Evolutionary conservation across 2,329 filamentous ascomycete species (phyloP).

Genomic region (Cladosporium phlei): DNA sequence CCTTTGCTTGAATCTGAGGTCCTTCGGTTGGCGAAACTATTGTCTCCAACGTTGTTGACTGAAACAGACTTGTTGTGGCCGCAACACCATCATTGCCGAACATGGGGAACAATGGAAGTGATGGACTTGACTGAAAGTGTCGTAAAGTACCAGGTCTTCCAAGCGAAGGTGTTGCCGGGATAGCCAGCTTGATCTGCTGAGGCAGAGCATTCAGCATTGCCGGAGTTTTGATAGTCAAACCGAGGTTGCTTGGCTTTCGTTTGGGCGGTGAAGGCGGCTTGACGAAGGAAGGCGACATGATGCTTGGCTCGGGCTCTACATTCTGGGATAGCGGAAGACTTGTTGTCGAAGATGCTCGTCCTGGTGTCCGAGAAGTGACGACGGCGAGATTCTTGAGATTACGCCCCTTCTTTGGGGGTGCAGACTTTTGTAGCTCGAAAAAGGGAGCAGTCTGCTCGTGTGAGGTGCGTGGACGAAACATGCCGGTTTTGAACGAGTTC

Average conservation of each 20-base stretch:
- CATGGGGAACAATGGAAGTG: constrained; percentile 51
- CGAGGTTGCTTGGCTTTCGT: constrained; percentile 71
- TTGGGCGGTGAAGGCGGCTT: constrained; percentile 67
- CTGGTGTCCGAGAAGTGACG: constrained; percentile 54
- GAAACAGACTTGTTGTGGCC: neutral
- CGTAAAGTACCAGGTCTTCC: constrained; percentile 49
- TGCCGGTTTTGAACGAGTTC: constrained; percentile 57
- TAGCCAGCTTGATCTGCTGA: constrained; percentile 52
- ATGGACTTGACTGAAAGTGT: constrained; percentile 60
- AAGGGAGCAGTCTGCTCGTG: constrained; percentile 51
- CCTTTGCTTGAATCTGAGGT: constrained; percentile 35
- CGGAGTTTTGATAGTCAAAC: constrained; percentile 67
- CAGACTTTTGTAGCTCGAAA: constrained; percentile 46
- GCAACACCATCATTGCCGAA: constrained; percentile 20
- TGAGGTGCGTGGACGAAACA: constrained; percentile 44
- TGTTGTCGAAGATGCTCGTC: constrained; percentile 36
- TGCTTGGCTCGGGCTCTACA: constrained; percentile 56
- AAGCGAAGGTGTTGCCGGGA: constrained; percentile 55
- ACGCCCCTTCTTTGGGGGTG: constrained; percentile 60
- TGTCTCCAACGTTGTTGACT: constrained; percentile 22
- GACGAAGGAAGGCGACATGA: constrained; percentile 71
- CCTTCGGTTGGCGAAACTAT: constrained; percentile 27
- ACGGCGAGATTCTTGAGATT: constrained; percentile 74
- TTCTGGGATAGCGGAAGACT: constrained; percentile 14
- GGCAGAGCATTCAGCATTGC: constrained; percentile 49